Percentiles rank a stretch among this genome's conserved stretches.
phyloP scores from a whole-genome alignment of 2,329 filamentous ascomycete species.

The Blastomyces gilchristii region DNA sequence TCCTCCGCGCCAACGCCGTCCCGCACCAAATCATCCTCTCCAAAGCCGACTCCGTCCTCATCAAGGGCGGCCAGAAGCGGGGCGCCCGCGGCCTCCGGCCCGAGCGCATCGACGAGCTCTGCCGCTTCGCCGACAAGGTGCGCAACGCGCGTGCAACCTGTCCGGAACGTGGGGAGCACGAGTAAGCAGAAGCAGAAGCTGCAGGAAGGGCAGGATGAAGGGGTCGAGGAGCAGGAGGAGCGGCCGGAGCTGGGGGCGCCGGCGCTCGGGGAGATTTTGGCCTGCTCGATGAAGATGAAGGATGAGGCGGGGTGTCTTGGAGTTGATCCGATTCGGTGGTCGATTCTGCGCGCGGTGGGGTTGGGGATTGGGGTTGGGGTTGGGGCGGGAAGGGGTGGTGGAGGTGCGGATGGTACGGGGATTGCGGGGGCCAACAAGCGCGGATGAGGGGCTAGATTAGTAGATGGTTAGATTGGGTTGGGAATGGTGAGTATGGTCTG shows the following conservation, averaged over 20 bases:
- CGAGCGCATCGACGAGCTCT: constrained; percentile 10
- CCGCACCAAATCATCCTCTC: constrained; percentile 56
- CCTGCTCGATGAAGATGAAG: constrained; percentile 45
- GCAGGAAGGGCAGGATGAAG: too few relatives aligned
- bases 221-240: too few relatives aligned
- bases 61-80: constrained; percentile 9
- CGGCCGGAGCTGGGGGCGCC: constrained; percentile 28
- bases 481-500: too few relatives aligned
- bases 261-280: constrained; percentile 50
- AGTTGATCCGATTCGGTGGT: constrained; percentile 53
- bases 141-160: constrained; percentile 37
- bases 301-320: constrained; percentile 45
- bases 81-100: neutral
- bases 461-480: neutral
- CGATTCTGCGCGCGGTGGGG: constrained; percentile 51
- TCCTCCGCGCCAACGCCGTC: constrained; percentile 48
- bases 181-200: too few relatives aligned
- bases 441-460: neutral
- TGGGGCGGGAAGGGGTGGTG: constrained; percentile 21
- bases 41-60: constrained; percentile 52
- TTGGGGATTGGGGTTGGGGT: too few relatives aligned
- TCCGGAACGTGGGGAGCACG: constrained; percentile 13
- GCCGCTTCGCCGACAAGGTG: constrained; percentile 25
- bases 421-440: neutral
- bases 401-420: neutral